Conservation (phyloP, 2,329 filamentous ascomycete genomes). For the Botrytis sinoallii region DNA sequence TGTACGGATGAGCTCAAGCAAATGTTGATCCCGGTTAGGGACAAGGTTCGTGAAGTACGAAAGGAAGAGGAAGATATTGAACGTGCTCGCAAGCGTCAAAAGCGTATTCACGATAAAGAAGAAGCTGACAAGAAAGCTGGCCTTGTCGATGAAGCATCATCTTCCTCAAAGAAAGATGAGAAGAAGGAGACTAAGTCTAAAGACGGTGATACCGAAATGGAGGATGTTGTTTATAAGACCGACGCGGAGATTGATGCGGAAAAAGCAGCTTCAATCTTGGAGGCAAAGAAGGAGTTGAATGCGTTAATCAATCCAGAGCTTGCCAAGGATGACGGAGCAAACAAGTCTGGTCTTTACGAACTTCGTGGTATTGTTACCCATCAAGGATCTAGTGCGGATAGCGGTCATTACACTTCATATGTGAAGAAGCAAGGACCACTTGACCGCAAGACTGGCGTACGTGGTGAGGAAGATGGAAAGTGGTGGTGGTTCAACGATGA, state of each 20-base stretch:
- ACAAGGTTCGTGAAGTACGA: slow-evolving; percentile 90
- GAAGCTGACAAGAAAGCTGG: slow-evolving; percentile 48
- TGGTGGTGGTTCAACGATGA: slow-evolving; percentile 99
- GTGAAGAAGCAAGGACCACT: slow-evolving; percentile 83
- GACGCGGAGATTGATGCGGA: slow-evolving; percentile 91
- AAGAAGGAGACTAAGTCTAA: slow-evolving; percentile 44
- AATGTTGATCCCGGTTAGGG: slow-evolving; percentile 83
- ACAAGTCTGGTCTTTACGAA: slow-evolving; percentile 94
- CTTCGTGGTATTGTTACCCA: slow-evolving; percentile 92
- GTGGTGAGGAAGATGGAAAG: slow-evolving; percentile 79
- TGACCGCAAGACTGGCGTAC: slow-evolving; percentile 73
- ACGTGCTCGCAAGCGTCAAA: slow-evolving; percentile 87
- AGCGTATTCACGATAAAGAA: slow-evolving; percentile 55
- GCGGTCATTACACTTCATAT: slow-evolving; percentile 96
- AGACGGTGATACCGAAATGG: slow-evolving; percentile 71
- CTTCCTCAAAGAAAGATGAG: slow-evolving; percentile 47
- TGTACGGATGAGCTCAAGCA: slow-evolving; percentile 87
- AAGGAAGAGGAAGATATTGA: slow-evolving; percentile 95
- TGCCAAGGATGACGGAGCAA: slow-evolving; percentile 74
- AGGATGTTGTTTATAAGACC: slow-evolving; percentile 67
- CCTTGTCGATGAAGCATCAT: slow-evolving; percentile 43
- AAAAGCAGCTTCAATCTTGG: slow-evolving; percentile 68
- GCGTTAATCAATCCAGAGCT: slow-evolving; percentile 73
- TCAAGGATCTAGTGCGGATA: slow-evolving; percentile 94
- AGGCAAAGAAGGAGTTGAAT: slow-evolving; percentile 84